phyloP scores from a whole-genome alignment of 805 yeast genomes.

The Yarrowia keelungensis region DNA sequence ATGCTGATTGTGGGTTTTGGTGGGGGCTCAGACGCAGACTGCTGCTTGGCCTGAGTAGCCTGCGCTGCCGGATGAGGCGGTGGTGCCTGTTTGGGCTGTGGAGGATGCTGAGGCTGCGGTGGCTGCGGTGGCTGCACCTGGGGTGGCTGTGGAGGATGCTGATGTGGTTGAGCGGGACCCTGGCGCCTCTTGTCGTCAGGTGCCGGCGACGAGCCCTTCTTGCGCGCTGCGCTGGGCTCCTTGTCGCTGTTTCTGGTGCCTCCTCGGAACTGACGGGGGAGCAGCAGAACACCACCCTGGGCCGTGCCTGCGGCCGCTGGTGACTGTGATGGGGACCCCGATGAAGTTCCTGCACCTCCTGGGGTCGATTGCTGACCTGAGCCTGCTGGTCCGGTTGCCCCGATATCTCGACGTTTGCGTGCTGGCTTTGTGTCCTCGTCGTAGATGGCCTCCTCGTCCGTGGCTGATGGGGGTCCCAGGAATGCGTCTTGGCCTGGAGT shows the following conservation, averaged over 20 bases:
- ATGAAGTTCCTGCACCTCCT: constrained; percentile 13
- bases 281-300: constrained; percentile 46
- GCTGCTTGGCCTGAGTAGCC: not conserved
- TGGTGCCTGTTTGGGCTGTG: no score
- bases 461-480: constrained; percentile 33
- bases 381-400: not conserved
- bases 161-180: not conserved
- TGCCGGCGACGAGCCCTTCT: constrained; percentile 22
- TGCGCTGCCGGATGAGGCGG: no score
- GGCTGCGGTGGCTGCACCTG: not conserved
- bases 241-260: constrained; percentile 33
- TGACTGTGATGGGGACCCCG: constrained; percentile 30
- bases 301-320: constrained; percentile 37
- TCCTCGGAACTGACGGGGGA: constrained; percentile 47
- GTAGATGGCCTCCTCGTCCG: constrained; percentile 1
- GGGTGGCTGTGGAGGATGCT: not conserved
- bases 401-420: constrained; percentile 5
- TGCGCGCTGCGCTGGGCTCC: constrained; percentile 29
- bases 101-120: no score
- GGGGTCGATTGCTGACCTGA: constrained; percentile 9
- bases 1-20: constrained; percentile 33
- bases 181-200: constrained; percentile 24
- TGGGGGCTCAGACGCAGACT: not conserved
- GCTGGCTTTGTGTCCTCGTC: constrained; percentile 25
- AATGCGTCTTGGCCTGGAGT: constrained; percentile 24